A percentile compares a stretch with the other conserved stretches of the same genome.
Evolutionary conservation across 2,329 filamentous ascomycete species (phyloP).

Genomic region (Neonectria punicea): DNA sequence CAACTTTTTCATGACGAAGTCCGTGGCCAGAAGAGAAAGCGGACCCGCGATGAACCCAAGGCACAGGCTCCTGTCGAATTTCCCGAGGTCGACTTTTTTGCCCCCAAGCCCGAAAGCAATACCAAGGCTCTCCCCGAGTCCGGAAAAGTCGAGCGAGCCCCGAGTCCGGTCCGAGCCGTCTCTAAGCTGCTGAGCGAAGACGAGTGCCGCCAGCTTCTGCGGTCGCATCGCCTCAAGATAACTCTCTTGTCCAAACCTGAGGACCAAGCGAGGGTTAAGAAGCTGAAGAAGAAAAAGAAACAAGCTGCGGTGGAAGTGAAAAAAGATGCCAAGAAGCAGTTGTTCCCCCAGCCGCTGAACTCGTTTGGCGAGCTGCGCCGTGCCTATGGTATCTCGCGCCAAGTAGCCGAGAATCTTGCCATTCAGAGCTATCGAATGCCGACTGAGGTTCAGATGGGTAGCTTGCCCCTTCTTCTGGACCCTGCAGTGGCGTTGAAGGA

Average conservation of each 20-base stretch:
- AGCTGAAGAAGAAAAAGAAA: constrained; percentile 66
- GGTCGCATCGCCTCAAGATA: constrained; percentile 86
- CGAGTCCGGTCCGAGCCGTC: constrained; percentile 42
- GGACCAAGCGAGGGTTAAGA: constrained; percentile 59
- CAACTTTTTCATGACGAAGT: constrained; percentile 74
- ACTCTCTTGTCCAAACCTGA: constrained; percentile 72
- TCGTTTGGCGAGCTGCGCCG: constrained; percentile 79
- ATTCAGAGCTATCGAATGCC: constrained; percentile 88
- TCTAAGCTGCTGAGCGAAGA: constrained; percentile 67
- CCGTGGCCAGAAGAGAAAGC: constrained; percentile 66
- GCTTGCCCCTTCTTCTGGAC: constrained; percentile 80
- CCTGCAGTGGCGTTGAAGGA: constrained; percentile 61
- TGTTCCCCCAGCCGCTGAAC: constrained; percentile 83
- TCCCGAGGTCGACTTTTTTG: constrained; percentile 69
- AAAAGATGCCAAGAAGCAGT: constrained; percentile 65
- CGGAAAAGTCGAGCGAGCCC: constrained; percentile 38
- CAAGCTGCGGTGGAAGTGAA: constrained; percentile 58
- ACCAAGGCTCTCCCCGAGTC: constrained; percentile 46
- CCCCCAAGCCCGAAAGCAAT: constrained; percentile 53
- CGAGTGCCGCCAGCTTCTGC: constrained; percentile 78
- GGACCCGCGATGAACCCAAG: constrained; percentile 52
- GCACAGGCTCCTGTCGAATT: constrained; percentile 46
- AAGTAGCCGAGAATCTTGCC: constrained; percentile 80
- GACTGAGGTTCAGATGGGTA: constrained; percentile 92
- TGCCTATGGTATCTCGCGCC: constrained; percentile 77